Percentiles rank a stretch among this genome's conserved stretches.
These are phyloP conservation scores for Microdochium trichocladiopsis DNA, from an alignment of 2,329 filamentous ascomycete genomes.

Conservation along the genomic window DNA sequence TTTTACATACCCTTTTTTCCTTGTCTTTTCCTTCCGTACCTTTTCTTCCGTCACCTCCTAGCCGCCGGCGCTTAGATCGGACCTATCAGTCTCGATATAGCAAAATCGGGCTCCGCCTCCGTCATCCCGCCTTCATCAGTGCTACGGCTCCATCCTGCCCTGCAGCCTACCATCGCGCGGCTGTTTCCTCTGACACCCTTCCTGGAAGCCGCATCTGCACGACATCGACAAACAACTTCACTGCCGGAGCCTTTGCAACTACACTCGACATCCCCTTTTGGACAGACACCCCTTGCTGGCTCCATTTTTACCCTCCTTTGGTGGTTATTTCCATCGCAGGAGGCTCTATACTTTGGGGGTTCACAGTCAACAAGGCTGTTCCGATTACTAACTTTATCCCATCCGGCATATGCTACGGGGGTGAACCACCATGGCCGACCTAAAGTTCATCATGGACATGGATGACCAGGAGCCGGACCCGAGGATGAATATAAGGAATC, in stretches of 20 bases:
- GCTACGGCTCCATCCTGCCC: not conserved
- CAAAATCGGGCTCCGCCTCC: not conserved
- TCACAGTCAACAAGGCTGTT: conserved; percentile 14
- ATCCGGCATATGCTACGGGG: conserved; percentile 30
- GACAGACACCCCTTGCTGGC: conserved; percentile 18
- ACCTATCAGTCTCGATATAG: not conserved
- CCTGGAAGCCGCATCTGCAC: not conserved
- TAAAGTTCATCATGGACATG: conserved; percentile 51
- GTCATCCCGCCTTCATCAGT: not conserved
- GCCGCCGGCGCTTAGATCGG: conserved; percentile 1
- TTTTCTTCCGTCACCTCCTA: not conserved
- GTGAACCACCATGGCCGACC: conserved; percentile 41
- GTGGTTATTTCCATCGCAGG: conserved; percentile 18
- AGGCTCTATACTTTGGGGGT: conserved; percentile 20
- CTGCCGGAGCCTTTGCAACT: not conserved
- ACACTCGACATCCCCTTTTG: conserved; percentile 8
- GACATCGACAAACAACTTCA: not conserved
- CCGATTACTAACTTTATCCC: conserved; percentile 23
- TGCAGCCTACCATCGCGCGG: not conserved
- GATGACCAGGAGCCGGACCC: conserved; percentile 39
- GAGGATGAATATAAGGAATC: conserved; percentile 37
- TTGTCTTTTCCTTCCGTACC: not conserved
- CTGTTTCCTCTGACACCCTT: not conserved
- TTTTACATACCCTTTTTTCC: not conserved
- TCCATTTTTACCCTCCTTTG: conserved; percentile 15